Conservation (phyloP, 1,284 basidiomycete species). For the Xerocomus nothofagi region DNA sequence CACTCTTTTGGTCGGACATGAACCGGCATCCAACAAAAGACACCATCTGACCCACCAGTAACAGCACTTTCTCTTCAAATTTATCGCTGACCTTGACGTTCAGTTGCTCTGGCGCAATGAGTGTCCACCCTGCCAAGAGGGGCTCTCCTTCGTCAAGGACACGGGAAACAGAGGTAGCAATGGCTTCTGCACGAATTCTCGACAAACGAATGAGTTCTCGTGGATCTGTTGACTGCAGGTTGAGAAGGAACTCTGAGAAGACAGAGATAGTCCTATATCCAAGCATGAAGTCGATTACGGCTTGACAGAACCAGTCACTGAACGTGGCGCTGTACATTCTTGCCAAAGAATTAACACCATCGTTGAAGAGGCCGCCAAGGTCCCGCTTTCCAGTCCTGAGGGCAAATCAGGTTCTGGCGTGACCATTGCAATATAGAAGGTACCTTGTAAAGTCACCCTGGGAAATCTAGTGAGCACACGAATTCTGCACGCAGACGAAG, state of each 20-base stretch:
- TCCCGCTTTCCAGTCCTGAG: conserved; percentile 90
- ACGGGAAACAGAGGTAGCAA: conserved; percentile 81
- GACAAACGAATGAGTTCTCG: conserved; percentile 85
- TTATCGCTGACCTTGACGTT: conserved; percentile 71
- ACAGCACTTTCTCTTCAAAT: conserved; percentile 91
- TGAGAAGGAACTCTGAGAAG: conserved; percentile 89
- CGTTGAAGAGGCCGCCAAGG: conserved; percentile 86
- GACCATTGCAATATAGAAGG: neutral
- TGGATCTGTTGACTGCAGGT: conserved; percentile 86
- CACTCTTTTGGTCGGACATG: conserved; percentile 46
- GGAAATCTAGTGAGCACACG: conserved; percentile 9
- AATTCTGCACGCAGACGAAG: neutral
- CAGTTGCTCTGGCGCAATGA: conserved; percentile 81
- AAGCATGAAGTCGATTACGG: conserved; percentile 89
- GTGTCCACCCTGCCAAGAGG: conserved; percentile 85
- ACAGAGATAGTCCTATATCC: conserved; percentile 83
- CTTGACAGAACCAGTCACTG: conserved; percentile 95
- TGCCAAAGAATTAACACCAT: conserved; percentile 89
- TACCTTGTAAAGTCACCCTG: conserved; percentile 92
- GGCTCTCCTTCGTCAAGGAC: conserved; percentile 83
- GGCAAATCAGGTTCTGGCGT: conserved; percentile 11
- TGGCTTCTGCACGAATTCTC: conserved; percentile 85
- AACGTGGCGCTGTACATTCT: conserved; percentile 86
- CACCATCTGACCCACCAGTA: conserved; percentile 61
- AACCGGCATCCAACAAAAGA: conserved; percentile 5